Conservation (phyloP, 2,329 filamentous ascomycete species). For the Diaporthe capsici region DNA sequence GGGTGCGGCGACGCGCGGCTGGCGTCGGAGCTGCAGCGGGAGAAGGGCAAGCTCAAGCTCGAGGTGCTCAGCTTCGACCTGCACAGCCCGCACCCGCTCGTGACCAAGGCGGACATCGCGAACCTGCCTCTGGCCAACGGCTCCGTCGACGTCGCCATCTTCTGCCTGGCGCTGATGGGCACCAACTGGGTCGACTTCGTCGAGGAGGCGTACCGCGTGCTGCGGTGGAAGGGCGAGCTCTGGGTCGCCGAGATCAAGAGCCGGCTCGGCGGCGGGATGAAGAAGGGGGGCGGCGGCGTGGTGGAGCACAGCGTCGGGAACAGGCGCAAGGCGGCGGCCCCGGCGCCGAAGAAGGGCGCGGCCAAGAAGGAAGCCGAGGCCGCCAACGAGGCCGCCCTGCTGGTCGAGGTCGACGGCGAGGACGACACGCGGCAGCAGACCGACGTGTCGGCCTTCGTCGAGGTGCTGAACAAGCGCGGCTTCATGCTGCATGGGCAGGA, state of each 20-base stretch:
- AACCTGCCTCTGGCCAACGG: constrained; percentile 82
- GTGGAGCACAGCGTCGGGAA: constrained; percentile 81
- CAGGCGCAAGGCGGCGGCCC: constrained; percentile 65
- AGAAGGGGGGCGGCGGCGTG: constrained; percentile 57
- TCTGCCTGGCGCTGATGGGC: constrained; percentile 97
- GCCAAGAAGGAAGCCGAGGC: constrained; percentile 61
- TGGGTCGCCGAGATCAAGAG: constrained; percentile 99
- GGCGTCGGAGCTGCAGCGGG: constrained; percentile 75
- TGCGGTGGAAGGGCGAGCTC: constrained; percentile 94
- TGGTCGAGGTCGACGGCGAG: constrained; percentile 79
- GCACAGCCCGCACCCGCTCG: constrained; percentile 79
- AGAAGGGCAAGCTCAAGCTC: constrained; percentile 77
- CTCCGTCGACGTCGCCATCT: constrained; percentile 88
- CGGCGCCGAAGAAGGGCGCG: constrained; percentile 60
- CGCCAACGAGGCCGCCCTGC: constrained; percentile 68
- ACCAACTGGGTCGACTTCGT: constrained; percentile 98
- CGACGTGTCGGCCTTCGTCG: constrained; percentile 88
- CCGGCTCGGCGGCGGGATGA: constrained; percentile 75
- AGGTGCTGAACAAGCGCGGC: constrained; percentile 83
- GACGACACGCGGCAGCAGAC: constrained; percentile 79
- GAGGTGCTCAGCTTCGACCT: constrained; percentile 89
- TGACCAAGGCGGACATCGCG: constrained; percentile 92
- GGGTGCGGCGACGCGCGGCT: constrained; percentile 94
- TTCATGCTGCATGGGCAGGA: constrained; percentile 83
- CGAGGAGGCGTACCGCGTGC: constrained; percentile 92